These are phyloP conservation scores for Quercus alba DNA, from an alignment of 306 rosid species.

Conservation along the genomic window DNA sequence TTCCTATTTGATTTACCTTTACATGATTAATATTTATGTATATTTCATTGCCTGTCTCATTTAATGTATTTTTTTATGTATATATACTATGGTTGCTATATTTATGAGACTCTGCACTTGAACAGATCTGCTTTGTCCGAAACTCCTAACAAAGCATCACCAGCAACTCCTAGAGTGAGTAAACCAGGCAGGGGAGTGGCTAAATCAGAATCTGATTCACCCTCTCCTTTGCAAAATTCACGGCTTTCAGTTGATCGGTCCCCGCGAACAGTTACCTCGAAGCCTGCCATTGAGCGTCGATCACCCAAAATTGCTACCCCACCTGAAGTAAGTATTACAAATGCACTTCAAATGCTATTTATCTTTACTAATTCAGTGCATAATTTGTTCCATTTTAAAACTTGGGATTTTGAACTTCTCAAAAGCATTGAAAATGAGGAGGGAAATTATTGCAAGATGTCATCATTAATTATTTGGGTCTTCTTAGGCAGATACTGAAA, in stretches of 20 bases:
- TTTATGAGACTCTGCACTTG: constrained; percentile 31
- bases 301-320: constrained; percentile 65
- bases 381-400: constrained; percentile 4
- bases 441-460: not conserved
- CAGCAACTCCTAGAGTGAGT: constrained; percentile 77
- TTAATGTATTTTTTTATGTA: not conserved
- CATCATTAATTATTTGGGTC: not conserved
- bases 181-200: constrained; percentile 59
- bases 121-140: constrained; percentile 71
- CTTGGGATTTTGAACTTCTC: constrained; percentile 3
- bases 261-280: constrained; percentile 61
- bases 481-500: not conserved
- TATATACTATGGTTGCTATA: not conserved
- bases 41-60: constrained; percentile 15
- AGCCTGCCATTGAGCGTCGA: constrained; percentile 58
- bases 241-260: constrained; percentile 80
- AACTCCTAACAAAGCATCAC: constrained; percentile 66
- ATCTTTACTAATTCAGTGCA: not conserved
- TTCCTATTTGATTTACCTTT: not conserved
- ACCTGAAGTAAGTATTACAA: constrained; percentile 65
- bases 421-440: not conserved
- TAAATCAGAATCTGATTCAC: constrained; percentile 71
- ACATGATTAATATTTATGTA: constrained; percentile 23
- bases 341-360: not conserved
- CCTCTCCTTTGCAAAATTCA: constrained; percentile 67